phyloP scores from a whole-genome alignment of 306 rosid species.

The Psophocarpus tetragonolobus region DNA sequence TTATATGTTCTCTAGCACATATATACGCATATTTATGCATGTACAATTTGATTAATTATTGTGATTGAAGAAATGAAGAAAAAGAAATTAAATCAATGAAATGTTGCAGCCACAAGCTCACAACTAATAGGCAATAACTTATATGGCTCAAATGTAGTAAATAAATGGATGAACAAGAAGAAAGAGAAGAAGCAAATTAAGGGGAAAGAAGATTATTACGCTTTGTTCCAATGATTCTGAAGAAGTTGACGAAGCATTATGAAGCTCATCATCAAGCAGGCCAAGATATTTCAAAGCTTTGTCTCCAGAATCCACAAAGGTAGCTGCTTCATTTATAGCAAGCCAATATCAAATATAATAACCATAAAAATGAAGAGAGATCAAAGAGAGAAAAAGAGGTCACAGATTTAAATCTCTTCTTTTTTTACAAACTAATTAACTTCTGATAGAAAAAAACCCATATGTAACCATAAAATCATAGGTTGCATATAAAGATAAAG shows the following conservation, averaged over 20 bases:
- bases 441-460: too few species aligned
- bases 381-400: too few species aligned
- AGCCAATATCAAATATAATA: too few species aligned
- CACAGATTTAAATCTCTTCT: too few species aligned
- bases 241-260: constrained; percentile 45
- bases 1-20: background rate
- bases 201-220: constrained; percentile 16
- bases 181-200: background rate
- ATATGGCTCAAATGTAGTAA: background rate
- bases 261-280: constrained; percentile 51
- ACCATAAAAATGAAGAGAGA: too few species aligned
- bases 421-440: too few species aligned
- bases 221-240: constrained; percentile 12
- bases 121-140: background rate
- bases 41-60: background rate
- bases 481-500: too few species aligned
- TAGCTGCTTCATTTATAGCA: constrained; percentile 47
- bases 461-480: background rate
- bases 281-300: constrained; percentile 76
- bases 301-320: constrained; percentile 78
- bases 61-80: background rate
- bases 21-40: background rate
- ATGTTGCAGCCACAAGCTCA: background rate
- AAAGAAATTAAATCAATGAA: background rate
- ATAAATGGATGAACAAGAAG: background rate